These are phyloP conservation scores for Neospermospora avenae DNA, from an alignment of 2,329 filamentous ascomycete species.

Conservation along the genomic window DNA sequence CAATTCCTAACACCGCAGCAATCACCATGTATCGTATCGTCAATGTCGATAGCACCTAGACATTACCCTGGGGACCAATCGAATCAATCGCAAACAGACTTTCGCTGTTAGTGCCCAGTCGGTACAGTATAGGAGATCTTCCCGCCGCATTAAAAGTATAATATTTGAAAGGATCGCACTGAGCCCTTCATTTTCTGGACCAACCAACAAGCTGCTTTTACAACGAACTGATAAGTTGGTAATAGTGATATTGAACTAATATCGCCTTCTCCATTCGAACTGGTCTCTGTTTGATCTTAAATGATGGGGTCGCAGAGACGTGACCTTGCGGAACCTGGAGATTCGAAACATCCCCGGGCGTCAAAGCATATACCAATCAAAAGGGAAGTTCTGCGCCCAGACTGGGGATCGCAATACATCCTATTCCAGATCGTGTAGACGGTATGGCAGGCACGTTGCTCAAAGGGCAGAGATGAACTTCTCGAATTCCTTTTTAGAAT, in stretches of 20 bases:
- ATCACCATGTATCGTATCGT: conserved; percentile 51
- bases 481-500: conserved; percentile 34
- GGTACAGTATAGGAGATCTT: conserved; percentile 49
- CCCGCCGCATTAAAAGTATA: conserved; percentile 44
- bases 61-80: conserved; percentile 46
- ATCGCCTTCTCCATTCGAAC: not conserved
- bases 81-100: conserved; percentile 50
- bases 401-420: conserved; percentile 40
- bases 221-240: conserved; percentile 37
- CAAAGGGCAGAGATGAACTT: conserved; percentile 25
- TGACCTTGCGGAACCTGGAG: conserved; percentile 50
- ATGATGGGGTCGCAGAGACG: conserved; percentile 51
- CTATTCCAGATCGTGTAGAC: conserved; percentile 37
- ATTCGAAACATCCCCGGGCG: conserved; percentile 31
- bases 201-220: too few relatives aligned
- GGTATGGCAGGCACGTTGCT: conserved; percentile 24
- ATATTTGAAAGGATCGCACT: too few relatives aligned
- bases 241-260: conserved; percentile 49
- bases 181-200: too few relatives aligned
- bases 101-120: conserved; percentile 56
- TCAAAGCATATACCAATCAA: conserved; percentile 35
- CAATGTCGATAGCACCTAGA: conserved; percentile 56
- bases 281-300: conserved; percentile 12
- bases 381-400: conserved; percentile 35
- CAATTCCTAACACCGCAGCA: conserved; percentile 42